These are phyloP conservation scores for Pestalotiopsis sp. DNA, from an alignment of 2,329 filamentous ascomycete genomes.

Conservation along the genomic window DNA sequence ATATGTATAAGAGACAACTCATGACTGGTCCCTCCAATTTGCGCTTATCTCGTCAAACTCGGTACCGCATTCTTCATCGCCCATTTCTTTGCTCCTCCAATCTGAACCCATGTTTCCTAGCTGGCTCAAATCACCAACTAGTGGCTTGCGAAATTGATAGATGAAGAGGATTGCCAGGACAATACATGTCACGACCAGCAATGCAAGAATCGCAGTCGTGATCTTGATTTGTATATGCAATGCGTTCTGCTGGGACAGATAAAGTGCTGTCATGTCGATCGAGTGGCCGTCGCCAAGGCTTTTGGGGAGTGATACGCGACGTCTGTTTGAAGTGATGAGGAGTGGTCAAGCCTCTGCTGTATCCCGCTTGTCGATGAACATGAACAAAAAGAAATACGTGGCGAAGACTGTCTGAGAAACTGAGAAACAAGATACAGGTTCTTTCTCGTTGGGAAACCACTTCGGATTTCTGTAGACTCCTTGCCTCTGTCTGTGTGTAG, in stretches of 20 bases:
- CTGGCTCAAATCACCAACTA: neutral
- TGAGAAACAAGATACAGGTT: no score
- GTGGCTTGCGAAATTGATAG: slow-evolving; percentile 6
- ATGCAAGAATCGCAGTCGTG: neutral
- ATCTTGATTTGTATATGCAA: neutral
- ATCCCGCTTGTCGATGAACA: no score
- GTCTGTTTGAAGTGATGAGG: neutral
- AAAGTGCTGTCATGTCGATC: neutral
- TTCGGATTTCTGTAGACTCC: no score
- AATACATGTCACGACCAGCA: neutral
- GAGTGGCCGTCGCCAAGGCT: neutral
- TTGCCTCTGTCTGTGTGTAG: no score
- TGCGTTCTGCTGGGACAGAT: neutral
- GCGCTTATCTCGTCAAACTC: neutral
- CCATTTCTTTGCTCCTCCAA: neutral
- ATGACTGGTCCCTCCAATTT: neutral
- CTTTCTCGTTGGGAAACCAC: no score
- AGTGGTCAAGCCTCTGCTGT: neutral
- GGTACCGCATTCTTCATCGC: neutral
- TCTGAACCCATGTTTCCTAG: neutral
- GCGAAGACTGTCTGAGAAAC: no score
- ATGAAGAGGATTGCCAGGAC: neutral
- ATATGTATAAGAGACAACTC: neutral
- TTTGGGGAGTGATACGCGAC: neutral
- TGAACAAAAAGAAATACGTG: no score